These are phyloP conservation scores for Candida manassasensis DNA, from an alignment of 805 yeast species.

Conservation along the genomic window DNA sequence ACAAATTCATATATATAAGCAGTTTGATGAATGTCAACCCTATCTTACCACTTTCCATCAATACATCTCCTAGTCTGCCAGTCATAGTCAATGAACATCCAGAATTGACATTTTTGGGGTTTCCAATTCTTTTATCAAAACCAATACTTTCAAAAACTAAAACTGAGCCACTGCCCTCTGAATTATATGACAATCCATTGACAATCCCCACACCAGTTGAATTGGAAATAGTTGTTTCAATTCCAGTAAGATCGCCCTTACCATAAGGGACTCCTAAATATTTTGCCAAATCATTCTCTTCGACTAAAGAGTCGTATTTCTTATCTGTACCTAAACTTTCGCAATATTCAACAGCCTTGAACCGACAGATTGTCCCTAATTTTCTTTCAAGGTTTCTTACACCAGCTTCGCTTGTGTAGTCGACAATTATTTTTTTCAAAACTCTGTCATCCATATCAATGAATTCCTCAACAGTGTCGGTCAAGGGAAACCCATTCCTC, in stretches of 20 bases:
- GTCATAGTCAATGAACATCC: conserved; percentile 54
- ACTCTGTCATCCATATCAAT: conserved; percentile 49
- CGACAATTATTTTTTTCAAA: conserved; percentile 56
- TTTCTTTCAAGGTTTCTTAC: conserved; percentile 75
- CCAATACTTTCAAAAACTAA: conserved; percentile 74
- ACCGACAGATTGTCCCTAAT: conserved; percentile 73
- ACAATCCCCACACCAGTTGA: conserved; percentile 62
- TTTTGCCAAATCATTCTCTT: conserved; percentile 53
- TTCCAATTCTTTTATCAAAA: conserved; percentile 40
- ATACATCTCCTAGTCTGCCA: conserved; percentile 77
- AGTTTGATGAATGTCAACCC: conserved; percentile 70
- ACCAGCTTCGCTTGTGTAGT: conserved; percentile 82
- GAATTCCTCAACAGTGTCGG: conserved; percentile 22
- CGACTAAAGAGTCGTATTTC: conserved; percentile 39
- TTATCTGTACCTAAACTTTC: conserved; percentile 18
- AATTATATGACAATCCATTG: conserved; percentile 82
- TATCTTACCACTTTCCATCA: conserved; percentile 76
- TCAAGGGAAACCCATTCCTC: conserved; percentile 55
- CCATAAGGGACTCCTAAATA: conserved; percentile 64
- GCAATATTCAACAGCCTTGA: conserved; percentile 70
- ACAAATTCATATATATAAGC: conserved; percentile 34
- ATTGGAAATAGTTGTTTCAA: conserved; percentile 39
- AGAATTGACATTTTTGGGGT: conserved; percentile 4
- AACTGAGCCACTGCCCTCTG: conserved; percentile 81
- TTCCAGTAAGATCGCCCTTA: conserved; percentile 25